A percentile compares a stretch with the other conserved stretches of the same genome.
Evolutionary conservation across 2,329 filamentous ascomycete species (phyloP).

Genomic region (Periglandula ipomoeae): DNA sequence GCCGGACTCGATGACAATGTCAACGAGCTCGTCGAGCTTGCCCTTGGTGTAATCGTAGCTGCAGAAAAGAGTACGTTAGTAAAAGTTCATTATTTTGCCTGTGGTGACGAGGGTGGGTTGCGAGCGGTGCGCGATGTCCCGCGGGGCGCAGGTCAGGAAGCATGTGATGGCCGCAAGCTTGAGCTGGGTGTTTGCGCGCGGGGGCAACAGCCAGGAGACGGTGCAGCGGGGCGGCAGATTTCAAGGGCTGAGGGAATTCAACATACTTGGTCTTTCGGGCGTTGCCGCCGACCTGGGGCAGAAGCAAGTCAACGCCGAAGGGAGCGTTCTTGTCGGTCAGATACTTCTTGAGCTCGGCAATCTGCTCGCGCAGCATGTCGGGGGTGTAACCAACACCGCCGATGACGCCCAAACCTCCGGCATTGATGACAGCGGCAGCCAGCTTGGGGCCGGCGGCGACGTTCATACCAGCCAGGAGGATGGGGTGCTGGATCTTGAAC

Average conservation of each 20-base stretch:
- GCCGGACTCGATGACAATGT: conserved; percentile 86
- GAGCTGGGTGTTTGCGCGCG: conserved; percentile 7
- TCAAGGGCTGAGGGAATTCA: background rate
- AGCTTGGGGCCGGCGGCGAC: conserved; percentile 94
- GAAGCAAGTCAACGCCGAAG: conserved; percentile 87
- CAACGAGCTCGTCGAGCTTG: conserved; percentile 83
- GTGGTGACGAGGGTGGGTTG: no score
- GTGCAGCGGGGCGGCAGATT: background rate
- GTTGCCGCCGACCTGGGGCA: conserved; percentile 89
- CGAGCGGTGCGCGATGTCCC: background rate
- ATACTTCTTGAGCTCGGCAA: conserved; percentile 85
- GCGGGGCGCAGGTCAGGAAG: background rate
- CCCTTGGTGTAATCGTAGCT: conserved; percentile 99
- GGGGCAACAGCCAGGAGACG: background rate
- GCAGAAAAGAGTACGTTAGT: conserved; percentile 3
- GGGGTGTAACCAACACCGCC: conserved; percentile 94
- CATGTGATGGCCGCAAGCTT: conserved; percentile 1
- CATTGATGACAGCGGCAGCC: conserved; percentile 93
- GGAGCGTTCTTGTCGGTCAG: conserved; percentile 85
- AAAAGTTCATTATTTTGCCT: background rate
- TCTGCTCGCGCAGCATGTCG: conserved; percentile 93
- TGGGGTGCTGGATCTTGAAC: conserved; percentile 93
- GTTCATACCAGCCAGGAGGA: conserved; percentile 98
- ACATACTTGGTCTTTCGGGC: conserved; percentile 85
- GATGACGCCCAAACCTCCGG: conserved; percentile 91